Percentiles rank a stretch among this genome's conserved stretches.
phyloP scores from a whole-genome alignment of 2,329 filamentous ascomycete species.

The Dactylellina haptotyla region DNA sequence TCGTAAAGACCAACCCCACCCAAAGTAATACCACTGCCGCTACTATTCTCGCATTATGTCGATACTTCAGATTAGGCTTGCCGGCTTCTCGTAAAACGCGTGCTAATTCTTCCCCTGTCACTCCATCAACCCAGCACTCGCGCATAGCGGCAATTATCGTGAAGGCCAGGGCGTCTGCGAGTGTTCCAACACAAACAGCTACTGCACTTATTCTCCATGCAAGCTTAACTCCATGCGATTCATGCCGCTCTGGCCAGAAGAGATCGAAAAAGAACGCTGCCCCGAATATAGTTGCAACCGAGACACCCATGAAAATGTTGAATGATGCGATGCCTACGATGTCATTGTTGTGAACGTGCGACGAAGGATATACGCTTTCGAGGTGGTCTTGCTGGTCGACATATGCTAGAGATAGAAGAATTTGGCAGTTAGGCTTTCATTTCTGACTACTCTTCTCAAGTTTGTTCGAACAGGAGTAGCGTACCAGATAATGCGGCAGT shows the following conservation, averaged over 20 bases:
- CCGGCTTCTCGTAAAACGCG: conserved; percentile 57
- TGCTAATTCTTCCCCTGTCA: conserved; percentile 6
- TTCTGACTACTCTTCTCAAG: no score
- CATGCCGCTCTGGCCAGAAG: conserved; percentile 69
- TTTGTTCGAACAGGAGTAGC: conserved; percentile 21
- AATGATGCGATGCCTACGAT: conserved; percentile 68
- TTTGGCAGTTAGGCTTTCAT: neutral
- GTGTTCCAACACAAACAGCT: conserved; percentile 64
- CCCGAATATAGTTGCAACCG: conserved; percentile 69
- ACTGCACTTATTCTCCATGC: conserved; percentile 68
- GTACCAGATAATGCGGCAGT: conserved; percentile 68
- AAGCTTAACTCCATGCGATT: conserved; percentile 65
- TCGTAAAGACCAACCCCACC: conserved; percentile 66
- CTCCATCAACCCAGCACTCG: conserved; percentile 64
- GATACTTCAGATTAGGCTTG: conserved; percentile 63
- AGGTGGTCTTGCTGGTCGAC: conserved; percentile 67
- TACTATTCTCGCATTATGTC: conserved; percentile 65
- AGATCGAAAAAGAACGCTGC: conserved; percentile 72
- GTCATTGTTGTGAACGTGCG: conserved; percentile 67
- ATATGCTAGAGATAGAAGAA: conserved; percentile 63
- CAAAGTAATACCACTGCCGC: conserved; percentile 68
- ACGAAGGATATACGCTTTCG: conserved; percentile 61
- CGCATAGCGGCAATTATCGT: conserved; percentile 66
- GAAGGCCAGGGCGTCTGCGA: conserved; percentile 65
- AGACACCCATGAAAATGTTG: conserved; percentile 70